Conservation (phyloP, 2,329 filamentous ascomycete species). For the Colletotrichum tropicicola region DNA sequence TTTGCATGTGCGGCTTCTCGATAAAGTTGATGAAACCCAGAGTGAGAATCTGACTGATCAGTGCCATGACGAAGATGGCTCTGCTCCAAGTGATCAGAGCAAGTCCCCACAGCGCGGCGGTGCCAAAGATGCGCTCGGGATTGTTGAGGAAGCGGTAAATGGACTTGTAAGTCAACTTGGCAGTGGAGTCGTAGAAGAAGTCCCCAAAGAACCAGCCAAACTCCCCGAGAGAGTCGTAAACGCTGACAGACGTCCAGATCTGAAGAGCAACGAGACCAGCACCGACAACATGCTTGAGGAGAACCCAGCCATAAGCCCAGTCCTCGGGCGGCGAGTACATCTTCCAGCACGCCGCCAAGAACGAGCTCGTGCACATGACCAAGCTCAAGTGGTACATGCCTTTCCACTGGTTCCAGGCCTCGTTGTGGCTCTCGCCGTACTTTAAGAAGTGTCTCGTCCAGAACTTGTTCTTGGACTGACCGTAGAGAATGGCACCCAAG, state of each 20-base stretch:
- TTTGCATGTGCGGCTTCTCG: conserved; percentile 97
- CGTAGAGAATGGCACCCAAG: conserved; percentile 83
- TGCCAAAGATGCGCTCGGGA: conserved; percentile 91
- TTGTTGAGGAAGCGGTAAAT: conserved; percentile 99
- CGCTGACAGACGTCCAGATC: conserved; percentile 90
- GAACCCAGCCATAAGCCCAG: conserved; percentile 86
- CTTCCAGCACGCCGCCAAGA: conserved; percentile 93
- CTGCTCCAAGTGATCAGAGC: conserved; percentile 93
- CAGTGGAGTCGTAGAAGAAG: conserved; percentile 93
- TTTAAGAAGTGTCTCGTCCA: conserved; percentile 99
- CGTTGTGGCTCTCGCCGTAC: conserved; percentile 87
- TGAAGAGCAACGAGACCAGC: conserved; percentile 84
- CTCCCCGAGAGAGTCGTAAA: conserved; percentile 94
- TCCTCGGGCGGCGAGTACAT: conserved; percentile 89
- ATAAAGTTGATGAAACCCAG: conserved; percentile 91
- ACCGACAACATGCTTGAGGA: conserved; percentile 89
- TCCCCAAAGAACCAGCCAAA: conserved; percentile 99
- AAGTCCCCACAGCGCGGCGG: conserved; percentile 94
- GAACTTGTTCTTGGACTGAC: conserved; percentile 88
- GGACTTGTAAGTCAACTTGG: conserved; percentile 92
- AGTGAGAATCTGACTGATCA: conserved; percentile 86
- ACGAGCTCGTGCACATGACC: conserved; percentile 88
- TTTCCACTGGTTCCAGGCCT: conserved; percentile 99
- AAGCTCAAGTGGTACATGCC: conserved; percentile 93
- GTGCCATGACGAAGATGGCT: conserved; percentile 85